Conservation (phyloP, 2,329 filamentous ascomycete species). For the Fusarium sp. region DNA sequence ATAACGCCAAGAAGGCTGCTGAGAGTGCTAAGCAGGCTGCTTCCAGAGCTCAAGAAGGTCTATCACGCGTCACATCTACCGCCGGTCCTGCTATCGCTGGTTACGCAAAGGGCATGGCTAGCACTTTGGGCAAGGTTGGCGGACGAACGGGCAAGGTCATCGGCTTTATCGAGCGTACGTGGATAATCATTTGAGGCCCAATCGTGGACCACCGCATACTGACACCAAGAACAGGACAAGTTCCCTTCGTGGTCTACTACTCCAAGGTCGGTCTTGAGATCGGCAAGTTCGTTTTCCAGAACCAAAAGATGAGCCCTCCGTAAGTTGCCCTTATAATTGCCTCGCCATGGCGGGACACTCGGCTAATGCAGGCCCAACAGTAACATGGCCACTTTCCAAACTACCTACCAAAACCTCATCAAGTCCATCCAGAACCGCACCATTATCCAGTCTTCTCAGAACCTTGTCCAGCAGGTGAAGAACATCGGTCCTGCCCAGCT, state of each 20-base stretch:
- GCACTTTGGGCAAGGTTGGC: constrained; percentile 79
- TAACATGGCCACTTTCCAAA: constrained; percentile 82
- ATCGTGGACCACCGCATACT: constrained; percentile 7
- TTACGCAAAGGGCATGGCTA: constrained; percentile 74
- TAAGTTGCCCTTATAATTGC: constrained; percentile 63
- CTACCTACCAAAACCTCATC: constrained; percentile 81
- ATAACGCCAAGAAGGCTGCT: constrained; percentile 53
- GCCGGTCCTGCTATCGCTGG: constrained; percentile 79
- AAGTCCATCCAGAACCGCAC: constrained; percentile 75
- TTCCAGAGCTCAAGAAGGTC: constrained; percentile 80
- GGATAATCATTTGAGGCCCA: neutral
- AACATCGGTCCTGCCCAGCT: constrained; percentile 78
- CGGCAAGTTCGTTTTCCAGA: constrained; percentile 84
- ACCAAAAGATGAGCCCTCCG: constrained; percentile 94
- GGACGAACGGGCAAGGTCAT: constrained; percentile 85
- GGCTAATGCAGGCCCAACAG: constrained; percentile 57
- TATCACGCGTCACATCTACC: constrained; percentile 82
- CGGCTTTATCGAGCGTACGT: constrained; percentile 87
- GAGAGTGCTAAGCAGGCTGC: constrained; percentile 52
- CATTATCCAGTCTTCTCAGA: constrained; percentile 66
- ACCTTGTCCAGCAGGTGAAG: constrained; percentile 68
- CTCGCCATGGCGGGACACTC: constrained; percentile 12
- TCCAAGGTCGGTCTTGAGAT: constrained; percentile 88
- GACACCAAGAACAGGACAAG: constrained; percentile 70
- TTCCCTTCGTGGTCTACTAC: constrained; percentile 92